A percentile compares a stretch with the other conserved stretches of the same genome.
Conservation (phyloP, 345 rosid genomes). For the Eucalyptus polybractea region DNA sequence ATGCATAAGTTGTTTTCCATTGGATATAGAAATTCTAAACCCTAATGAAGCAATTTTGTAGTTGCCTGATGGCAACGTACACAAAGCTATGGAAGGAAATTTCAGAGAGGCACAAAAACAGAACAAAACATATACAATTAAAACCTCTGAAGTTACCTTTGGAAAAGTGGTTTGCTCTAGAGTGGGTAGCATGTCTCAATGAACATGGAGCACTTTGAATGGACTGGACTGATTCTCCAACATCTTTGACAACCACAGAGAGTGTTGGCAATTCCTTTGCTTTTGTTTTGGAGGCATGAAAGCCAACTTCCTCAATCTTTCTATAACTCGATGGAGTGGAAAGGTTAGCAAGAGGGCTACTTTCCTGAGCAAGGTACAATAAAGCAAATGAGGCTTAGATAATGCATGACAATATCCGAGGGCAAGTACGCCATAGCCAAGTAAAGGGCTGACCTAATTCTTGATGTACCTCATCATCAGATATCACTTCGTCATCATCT, state of each 20-base stretch:
- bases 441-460: not conserved
- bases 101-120: not conserved
- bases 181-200: conserved; percentile 10
- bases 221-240: not conserved
- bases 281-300: not conserved
- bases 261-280: not conserved
- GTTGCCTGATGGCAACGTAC: not conserved
- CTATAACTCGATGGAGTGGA: not conserved
- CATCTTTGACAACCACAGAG: conserved; percentile 7
- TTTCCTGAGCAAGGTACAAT: not conserved
- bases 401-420: not conserved
- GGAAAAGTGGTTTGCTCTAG: conserved; percentile 16
- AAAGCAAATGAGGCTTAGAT: not conserved
- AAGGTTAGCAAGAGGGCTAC: not conserved
- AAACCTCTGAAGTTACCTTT: conserved; percentile 9
- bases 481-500: conserved; percentile 17
- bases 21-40: not conserved
- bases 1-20: not conserved
- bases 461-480: conserved; percentile 29
- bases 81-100: not conserved
- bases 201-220: conserved; percentile 17
- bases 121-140: not conserved
- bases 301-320: not conserved
- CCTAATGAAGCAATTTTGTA: not conserved
- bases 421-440: not conserved